Evolutionary conservation across 257 asterid genomes (phyloP).

Genomic region (Solanum virginianum): DNA sequence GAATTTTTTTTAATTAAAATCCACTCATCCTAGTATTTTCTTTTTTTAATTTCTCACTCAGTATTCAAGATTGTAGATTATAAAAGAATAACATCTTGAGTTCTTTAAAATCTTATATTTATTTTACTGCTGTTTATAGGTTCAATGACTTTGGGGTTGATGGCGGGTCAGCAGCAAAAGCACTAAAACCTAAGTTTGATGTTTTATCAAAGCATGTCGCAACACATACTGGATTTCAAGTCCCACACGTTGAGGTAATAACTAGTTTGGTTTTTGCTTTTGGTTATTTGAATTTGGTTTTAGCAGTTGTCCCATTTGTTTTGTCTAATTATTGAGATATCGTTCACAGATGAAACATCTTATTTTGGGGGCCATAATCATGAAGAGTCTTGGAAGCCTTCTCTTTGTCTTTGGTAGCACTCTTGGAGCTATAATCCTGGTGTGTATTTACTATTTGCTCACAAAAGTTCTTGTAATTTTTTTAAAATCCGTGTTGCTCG

Average conservation of each 20-base stretch:
- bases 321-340: neutral
- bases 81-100: neutral
- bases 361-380: conserved; percentile 50
- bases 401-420: conserved; percentile 74
- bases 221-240: conserved; percentile 40
- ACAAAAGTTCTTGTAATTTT: neutral
- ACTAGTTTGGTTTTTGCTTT: neutral
- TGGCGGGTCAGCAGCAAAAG: conserved; percentile 81
- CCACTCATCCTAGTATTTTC: too few relatives aligned
- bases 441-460: conserved; percentile 4
- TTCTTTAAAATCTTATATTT: neutral
- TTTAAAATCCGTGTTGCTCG: neutral
- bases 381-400: conserved; percentile 75
- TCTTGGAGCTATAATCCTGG: conserved; percentile 79
- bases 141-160: conserved; percentile 69
- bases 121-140: conserved; percentile 19
- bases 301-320: neutral
- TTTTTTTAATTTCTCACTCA: too few relatives aligned
- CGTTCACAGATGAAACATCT: conserved; percentile 57
- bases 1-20: too few relatives aligned
- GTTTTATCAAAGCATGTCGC: conserved; percentile 56
- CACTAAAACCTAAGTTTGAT: conserved; percentile 52
- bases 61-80: neutral
- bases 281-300: neutral
- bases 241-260: conserved; percentile 65